Evolutionary conservation across 2,329 filamentous ascomycete species (phyloP), one percentile per base, ranked within the genome.

Genomic region (Pestalotiopsis fici): DNA sequence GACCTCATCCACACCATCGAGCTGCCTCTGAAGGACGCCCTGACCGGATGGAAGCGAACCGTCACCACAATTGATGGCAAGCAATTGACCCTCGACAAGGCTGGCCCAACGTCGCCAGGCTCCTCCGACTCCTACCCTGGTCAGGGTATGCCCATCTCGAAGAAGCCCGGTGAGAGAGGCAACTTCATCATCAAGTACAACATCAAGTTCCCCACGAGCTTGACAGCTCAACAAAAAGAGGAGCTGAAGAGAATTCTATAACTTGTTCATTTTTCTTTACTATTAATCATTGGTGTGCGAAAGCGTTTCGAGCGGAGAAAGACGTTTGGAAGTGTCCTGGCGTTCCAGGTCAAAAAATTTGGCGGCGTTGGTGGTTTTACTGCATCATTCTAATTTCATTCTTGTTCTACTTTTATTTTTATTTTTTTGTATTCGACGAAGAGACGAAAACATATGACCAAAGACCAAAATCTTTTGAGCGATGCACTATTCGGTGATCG

Each of bases 1-100:
- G 93, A 98, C 73, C 84, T 99, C 59, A 84, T 93, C 68, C 89
- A 92, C 75, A 92, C 86, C 1, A 85, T 98, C 72, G 92, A 95
- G 7, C 86, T 99, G 64, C 90, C 91, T 31, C 89, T 99, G 59
- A 98, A 98, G 80, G 96, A 99, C 81, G 94, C 96, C 1, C 83
- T 99, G 57, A 97, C 95, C 0, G 96, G 96, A 67, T 99, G 96
- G 96, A 91, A 89, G 74, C 90, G 93, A 65, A 97, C 93, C n/a
- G 90, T 99, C 25, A 89, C 90, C 37, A 99, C 95, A 11, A 98
- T 99, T 73, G 96, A 99, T 75, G 93, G 93, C 73, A 95, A 93
- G 77, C 92, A 95, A 74, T 83, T 99, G 72, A 89, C 85, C 64
- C 87, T 98, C 50, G 89, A 93, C 57, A 95, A 94, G 79, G 83